These are phyloP conservation scores for Hondaea fermentalgiana DNA, from an alignment of 108 stramenopile genomes.

Conservation along the genomic window DNA sequence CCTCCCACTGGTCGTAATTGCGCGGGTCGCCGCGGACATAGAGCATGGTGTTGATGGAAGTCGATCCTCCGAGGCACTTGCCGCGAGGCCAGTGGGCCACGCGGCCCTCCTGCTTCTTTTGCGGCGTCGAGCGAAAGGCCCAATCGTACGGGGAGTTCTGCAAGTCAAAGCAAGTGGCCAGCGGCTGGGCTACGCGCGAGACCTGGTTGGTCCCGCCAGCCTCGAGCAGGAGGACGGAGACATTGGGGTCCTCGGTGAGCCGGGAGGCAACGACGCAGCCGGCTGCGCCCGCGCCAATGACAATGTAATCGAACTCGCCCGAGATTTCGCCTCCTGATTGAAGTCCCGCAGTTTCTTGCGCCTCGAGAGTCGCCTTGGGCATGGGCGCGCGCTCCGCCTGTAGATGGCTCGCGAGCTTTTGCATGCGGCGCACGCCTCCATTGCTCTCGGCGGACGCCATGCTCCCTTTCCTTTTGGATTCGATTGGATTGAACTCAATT, in stretches of 20 bases:
- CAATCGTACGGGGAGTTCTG: background rate
- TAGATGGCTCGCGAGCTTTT: background rate
- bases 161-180: background rate
- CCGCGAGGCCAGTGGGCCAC: constrained; percentile 41
- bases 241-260: constrained; percentile 31
- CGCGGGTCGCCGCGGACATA: constrained; percentile 38
- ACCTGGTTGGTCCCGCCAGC: constrained; percentile 30
- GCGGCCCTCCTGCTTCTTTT: constrained; percentile 11
- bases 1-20: constrained; percentile 46
- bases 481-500: too few relatives aligned
- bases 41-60: constrained; percentile 42
- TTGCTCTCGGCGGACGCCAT: background rate
- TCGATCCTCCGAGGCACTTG: constrained; percentile 39
- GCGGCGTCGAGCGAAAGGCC: background rate
- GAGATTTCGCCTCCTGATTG: background rate
- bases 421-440: background rate
- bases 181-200: background rate
- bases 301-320: constrained; percentile 55
- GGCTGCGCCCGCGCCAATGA: constrained; percentile 66
- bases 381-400: background rate
- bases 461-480: too few relatives aligned
- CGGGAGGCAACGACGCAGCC: constrained; percentile 62
- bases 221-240: constrained; percentile 41
- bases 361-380: background rate
- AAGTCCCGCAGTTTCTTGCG: background rate